Evolutionary conservation across 2,329 filamentous ascomycete genomes (phyloP), one percentile per base, ranked within the genome.

Genomic region (Ophiosphaerella korrae): DNA sequence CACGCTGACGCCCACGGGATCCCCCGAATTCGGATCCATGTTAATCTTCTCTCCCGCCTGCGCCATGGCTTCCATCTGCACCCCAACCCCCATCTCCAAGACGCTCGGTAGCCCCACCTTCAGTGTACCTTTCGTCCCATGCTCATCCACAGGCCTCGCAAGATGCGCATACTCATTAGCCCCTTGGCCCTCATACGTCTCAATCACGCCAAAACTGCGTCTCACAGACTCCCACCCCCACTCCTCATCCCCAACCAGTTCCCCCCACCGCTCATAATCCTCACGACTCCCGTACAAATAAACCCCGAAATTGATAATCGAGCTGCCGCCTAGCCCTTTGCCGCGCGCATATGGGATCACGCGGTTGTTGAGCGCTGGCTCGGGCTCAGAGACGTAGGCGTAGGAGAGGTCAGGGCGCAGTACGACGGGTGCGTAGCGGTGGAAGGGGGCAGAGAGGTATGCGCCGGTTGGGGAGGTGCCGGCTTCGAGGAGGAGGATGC

Each of bases 221-320:
- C 82, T 76, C 24, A 83, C 81, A 37, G 76, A 72, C 2, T 79
- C 70, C 85, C 84, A 88, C 2, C 60, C 56, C 66, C 80, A 88
- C 0, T 71, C 64, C 4, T 84, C 77, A 55, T 88, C 85, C 0
- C 71, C 82, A 0, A 83, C 80, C 2, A 80, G 53, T 0, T 75
- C 70, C 1, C 83, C 83, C 84, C 85, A 87, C 45, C 82, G 77
- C 24, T 88, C 78, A 52, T 84, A 88, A 55, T 88, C 86, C 44
- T 83, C 83, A 1, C 75, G 72, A 1, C 82, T 78, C 2, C 86
- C 86, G 23, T 67, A 68, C 16, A 73, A 47, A 38, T 68, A 73
- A 6, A 70, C 68, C n/a, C 67, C 61, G 31, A 78, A 75, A 53
- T 81, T 81, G 26, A 81, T 52, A 0, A 77, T 72, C 8, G 70